A percentile compares a stretch with the other conserved stretches of the same genome.
phyloP scores from a whole-genome alignment of 2,329 filamentous ascomycete species.

The Ascochyta rabiei region DNA sequence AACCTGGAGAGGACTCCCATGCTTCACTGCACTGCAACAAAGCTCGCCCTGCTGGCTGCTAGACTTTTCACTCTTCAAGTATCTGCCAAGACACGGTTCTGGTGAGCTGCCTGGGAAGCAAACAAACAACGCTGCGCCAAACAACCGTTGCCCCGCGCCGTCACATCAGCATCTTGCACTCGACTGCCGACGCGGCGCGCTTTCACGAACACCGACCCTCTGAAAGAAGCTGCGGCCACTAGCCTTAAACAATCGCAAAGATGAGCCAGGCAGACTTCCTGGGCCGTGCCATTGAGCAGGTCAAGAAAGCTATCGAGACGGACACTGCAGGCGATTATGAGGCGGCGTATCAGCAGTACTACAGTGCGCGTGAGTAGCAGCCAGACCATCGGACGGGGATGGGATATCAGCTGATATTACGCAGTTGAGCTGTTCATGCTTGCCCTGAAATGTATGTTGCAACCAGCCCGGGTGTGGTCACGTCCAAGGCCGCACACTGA shows the following conservation, averaged over 20 bases:
- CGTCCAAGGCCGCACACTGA: conserved; percentile 21
- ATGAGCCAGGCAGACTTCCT: conserved; percentile 99
- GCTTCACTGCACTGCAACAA: conserved; percentile 5
- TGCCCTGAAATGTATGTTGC: conserved; percentile 78
- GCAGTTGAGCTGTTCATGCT: conserved; percentile 96
- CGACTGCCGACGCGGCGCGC: conserved; percentile 16
- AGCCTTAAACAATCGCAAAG: conserved; percentile 39
- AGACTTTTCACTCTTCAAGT: background rate
- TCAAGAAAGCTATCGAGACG: conserved; percentile 96
- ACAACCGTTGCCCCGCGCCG: conserved; percentile 9
- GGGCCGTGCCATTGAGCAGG: conserved; percentile 92
- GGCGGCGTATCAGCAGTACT: conserved; percentile 95
- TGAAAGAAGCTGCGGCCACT: conserved; percentile 3
- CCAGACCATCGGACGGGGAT: background rate
- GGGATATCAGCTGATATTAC: conserved; percentile 20
- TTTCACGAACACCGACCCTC: conserved; percentile 1
- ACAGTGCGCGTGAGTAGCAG: conserved; percentile 66
- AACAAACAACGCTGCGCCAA: background rate
- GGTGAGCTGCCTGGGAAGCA: background rate
- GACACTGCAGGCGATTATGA: conserved; percentile 97
- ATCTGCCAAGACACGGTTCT: background rate
- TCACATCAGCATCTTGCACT: conserved; percentile 13
- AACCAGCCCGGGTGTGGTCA: background rate
- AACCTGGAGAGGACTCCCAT: conserved; percentile 1
- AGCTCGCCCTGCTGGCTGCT: background rate